Base-by-base conservation (phyloP, 208 protist genomes). In the Ichthyophonus hoferi region DNA sequence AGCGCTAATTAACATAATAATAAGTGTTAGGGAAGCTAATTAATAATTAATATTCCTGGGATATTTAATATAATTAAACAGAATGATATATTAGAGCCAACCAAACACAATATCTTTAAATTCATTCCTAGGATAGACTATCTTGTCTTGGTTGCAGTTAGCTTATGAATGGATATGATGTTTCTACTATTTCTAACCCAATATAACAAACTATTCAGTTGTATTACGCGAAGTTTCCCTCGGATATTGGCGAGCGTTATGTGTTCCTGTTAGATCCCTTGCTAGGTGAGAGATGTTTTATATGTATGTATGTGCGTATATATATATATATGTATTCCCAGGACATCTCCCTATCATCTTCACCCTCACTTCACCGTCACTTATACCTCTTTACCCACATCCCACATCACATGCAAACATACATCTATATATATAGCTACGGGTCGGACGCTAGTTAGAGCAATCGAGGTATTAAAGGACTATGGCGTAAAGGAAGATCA, bases 261-360 rank as follows among this genome's bases (percentile, higher is more conserved):
- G 96, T 99, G 58, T 93, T 99, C 76, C 93, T 99, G 67, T 92
- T 98, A 33, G 98, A 99, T 89, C 98, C 98, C 37, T 98, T 99
- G 96, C 96, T 98, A 50, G 97, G 97, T 58, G 96, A 96, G 0
- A 96, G 96, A 33, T 96, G 96, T 34, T 96, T 93, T 88, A 95
- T 91, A n/a, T 3, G n/a, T 17, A 43, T 17, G 2, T 40, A 37
- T 43, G 1, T 35, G 38, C 17, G 38, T 3, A 3, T 24, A 3
- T 40, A 24, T 67, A 67, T 67, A 67, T 67, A 67, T 67, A 24
- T 67, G n/a, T n/a, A n/a, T n/a, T n/a, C n/a, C n/a, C n/a, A n/a
- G n/a, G n/a, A n/a, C n/a, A n/a, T n/a, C n/a, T n/a, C n/a, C n/a
- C n/a, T n/a, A n/a, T n/a, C n/a, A n/a, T n/a, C n/a, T n/a, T n/a